Conservation (phyloP, 768 basidiomycete species). For the Auriscalpium orientale region DNA sequence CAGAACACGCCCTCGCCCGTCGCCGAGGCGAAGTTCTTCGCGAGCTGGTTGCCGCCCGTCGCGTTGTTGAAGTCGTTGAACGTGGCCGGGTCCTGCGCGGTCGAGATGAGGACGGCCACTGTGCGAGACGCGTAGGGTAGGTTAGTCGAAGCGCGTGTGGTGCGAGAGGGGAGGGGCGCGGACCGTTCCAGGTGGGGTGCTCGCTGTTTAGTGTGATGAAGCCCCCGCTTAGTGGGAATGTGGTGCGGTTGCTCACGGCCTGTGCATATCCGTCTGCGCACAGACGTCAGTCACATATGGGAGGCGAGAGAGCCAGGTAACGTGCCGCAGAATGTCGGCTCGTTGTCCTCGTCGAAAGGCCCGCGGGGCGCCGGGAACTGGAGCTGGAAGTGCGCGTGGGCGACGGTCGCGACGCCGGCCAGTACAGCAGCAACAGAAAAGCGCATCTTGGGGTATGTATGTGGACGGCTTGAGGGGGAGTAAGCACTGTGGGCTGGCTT, state of each 20-base stretch:
- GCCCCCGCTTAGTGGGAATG: conserved; percentile 61
- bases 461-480: background rate
- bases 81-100: conserved; percentile 47
- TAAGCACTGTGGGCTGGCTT: background rate
- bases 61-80: conserved; percentile 56
- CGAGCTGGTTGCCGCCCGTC: conserved; percentile 25
- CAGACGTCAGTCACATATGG: no score
- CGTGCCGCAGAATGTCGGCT: conserved; percentile 64
- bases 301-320: background rate
- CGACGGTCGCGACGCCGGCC: conserved; percentile 32
- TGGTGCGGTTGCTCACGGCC: conserved; percentile 47
- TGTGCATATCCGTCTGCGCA: conserved; percentile 54
- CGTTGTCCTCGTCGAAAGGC: conserved; percentile 49
- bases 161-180: background rate
- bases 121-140: background rate
- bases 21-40: conserved; percentile 42
- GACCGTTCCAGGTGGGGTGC: conserved; percentile 56
- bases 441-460: conserved; percentile 23
- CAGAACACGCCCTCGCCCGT: conserved; percentile 58
- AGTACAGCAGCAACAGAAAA: conserved; percentile 29
- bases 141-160: background rate
- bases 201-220: conserved; percentile 59
- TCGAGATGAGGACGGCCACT: conserved; percentile 52
- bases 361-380: conserved; percentile 72
- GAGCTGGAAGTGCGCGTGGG: conserved; percentile 72